Percentiles rank a stretch among this genome's conserved stretches.
Conservation (phyloP, 2,329 filamentous ascomycete genomes). For the Zasmidium angulare region DNA sequence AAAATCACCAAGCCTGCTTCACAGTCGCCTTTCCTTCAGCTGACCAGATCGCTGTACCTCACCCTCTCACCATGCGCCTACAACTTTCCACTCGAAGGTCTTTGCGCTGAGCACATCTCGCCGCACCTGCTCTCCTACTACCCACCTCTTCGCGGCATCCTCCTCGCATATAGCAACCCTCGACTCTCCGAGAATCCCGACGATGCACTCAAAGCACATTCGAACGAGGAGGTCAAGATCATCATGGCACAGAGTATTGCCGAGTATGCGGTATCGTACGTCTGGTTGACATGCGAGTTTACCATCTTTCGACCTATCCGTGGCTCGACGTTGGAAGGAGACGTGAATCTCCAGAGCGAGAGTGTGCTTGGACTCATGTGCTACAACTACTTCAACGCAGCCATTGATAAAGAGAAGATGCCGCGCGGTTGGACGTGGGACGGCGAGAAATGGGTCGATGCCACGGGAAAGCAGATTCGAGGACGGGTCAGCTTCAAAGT, state of each 20-base stretch:
- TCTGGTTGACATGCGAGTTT: slow-evolving; percentile 35
- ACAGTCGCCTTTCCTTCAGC: slow-evolving; percentile 70
- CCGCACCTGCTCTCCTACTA: slow-evolving; percentile 77
- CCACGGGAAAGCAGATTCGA: slow-evolving; percentile 65
- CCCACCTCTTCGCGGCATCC: slow-evolving; percentile 68
- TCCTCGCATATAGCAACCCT: slow-evolving; percentile 71
- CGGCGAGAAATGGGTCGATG: slow-evolving; percentile 72
- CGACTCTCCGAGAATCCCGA: slow-evolving; percentile 55
- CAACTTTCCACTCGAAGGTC: slow-evolving; percentile 66
- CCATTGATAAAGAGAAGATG: slow-evolving; percentile 73
- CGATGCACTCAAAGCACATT: slow-evolving; percentile 5
- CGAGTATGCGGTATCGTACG: slow-evolving; percentile 83
- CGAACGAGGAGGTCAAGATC: slow-evolving; percentile 5
- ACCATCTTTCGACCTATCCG: slow-evolving; percentile 54
- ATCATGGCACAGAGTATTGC: slow-evolving; percentile 56
- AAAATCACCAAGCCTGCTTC: not conserved
- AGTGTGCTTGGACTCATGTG: slow-evolving; percentile 86
- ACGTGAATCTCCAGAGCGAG: slow-evolving; percentile 81
- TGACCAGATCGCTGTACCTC: slow-evolving; percentile 79
- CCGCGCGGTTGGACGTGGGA: slow-evolving; percentile 75
- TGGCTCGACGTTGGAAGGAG: slow-evolving; percentile 74
- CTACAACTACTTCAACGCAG: slow-evolving; percentile 89
- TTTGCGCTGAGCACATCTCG: slow-evolving; percentile 71
- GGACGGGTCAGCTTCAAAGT: slow-evolving; percentile 75
- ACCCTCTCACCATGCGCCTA: slow-evolving; percentile 71